Evolutionary conservation across 1,284 basidiomycete genomes (phyloP).

Genomic region (Xanthoconium separans): DNA sequence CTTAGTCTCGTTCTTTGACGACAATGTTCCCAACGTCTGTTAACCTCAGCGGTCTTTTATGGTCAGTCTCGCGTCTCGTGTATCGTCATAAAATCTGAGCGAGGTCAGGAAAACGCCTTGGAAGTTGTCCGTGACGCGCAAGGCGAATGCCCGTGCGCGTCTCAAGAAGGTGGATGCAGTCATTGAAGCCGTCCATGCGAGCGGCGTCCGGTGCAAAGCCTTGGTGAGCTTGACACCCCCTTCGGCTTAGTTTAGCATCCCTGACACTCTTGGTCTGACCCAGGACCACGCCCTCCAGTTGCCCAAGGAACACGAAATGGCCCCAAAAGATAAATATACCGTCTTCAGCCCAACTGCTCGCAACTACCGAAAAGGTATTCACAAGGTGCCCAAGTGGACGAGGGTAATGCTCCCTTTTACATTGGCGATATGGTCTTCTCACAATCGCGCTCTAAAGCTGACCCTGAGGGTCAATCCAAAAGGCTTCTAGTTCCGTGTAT

Average conservation of each 20-base stretch:
- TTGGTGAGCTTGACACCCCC: constrained; percentile 51
- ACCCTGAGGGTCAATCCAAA: constrained; percentile 84
- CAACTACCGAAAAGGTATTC: constrained; percentile 91
- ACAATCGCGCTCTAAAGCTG: constrained; percentile 46
- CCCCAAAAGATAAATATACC: constrained; percentile 92
- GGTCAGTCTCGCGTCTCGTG: constrained; percentile 43
- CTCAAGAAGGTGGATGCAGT: constrained; percentile 93
- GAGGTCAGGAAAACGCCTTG: constrained; percentile 87
- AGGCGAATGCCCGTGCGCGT: constrained; percentile 85
- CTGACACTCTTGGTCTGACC: background rate
- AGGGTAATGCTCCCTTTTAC: constrained; percentile 53
- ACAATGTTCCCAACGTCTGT: constrained; percentile 71
- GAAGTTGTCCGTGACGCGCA: constrained; percentile 88
- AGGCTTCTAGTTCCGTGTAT: constrained; percentile 76
- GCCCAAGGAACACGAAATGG: constrained; percentile 89
- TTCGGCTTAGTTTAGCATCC: background rate
- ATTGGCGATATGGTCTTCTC: constrained; percentile 5
- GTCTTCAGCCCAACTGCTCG: constrained; percentile 72
- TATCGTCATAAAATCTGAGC: constrained; percentile 6
- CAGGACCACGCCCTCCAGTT: constrained; percentile 71
- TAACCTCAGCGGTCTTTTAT: constrained; percentile 73
- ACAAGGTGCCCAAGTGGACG: constrained; percentile 96
- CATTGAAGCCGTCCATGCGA: constrained; percentile 82
- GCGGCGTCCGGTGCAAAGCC: constrained; percentile 75
- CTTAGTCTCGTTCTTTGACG: background rate